Conservation (phyloP, 148 eudicot genomes). For the Rhododendron henanense region DNA sequence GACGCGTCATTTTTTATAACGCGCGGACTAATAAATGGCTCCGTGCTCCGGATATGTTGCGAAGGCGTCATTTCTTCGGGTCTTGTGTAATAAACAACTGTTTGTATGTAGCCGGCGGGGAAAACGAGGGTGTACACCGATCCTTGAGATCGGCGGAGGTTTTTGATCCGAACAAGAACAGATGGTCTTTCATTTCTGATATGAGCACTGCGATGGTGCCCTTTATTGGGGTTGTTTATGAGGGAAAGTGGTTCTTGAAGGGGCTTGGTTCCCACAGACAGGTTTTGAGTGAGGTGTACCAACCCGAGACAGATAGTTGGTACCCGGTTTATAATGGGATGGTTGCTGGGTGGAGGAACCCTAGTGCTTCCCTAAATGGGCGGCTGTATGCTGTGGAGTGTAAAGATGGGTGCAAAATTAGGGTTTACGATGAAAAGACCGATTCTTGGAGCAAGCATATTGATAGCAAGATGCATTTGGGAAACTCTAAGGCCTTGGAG, state of each 20-base stretch:
- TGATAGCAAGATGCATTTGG: conserved; percentile 73
- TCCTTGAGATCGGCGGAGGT: conserved; percentile 84
- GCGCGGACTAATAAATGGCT: conserved; percentile 95
- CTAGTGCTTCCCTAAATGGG: conserved; percentile 59
- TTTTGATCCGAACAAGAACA: conserved; percentile 74
- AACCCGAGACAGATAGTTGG: conserved; percentile 73
- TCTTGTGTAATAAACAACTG: conserved; percentile 91
- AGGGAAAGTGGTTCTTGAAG: conserved; percentile 86
- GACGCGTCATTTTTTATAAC: conserved; percentile 84
- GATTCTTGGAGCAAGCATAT: conserved; percentile 77
- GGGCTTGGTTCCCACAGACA: conserved; percentile 82
- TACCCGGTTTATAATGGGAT: conserved; percentile 65
- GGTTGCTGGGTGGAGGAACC: conserved; percentile 90
- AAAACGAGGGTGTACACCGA: conserved; percentile 67
- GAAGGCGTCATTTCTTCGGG: conserved; percentile 80
- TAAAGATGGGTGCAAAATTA: conserved; percentile 82
- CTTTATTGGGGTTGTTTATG: conserved; percentile 78
- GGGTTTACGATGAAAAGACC: conserved; percentile 65
- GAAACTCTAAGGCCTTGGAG: conserved; percentile 69
- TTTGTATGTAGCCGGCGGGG: conserved; percentile 91
- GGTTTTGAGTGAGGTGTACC: conserved; percentile 76
- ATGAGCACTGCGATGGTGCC: conserved; percentile 95
- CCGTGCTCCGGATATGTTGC: conserved; percentile 91
- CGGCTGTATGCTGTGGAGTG: conserved; percentile 81
- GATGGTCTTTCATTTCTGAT: conserved; percentile 79